A percentile compares a stretch with the other conserved stretches of the same genome.
Evolutionary conservation across 306 rosid genomes (phyloP).

Genomic region (Castanea sativa): DNA sequence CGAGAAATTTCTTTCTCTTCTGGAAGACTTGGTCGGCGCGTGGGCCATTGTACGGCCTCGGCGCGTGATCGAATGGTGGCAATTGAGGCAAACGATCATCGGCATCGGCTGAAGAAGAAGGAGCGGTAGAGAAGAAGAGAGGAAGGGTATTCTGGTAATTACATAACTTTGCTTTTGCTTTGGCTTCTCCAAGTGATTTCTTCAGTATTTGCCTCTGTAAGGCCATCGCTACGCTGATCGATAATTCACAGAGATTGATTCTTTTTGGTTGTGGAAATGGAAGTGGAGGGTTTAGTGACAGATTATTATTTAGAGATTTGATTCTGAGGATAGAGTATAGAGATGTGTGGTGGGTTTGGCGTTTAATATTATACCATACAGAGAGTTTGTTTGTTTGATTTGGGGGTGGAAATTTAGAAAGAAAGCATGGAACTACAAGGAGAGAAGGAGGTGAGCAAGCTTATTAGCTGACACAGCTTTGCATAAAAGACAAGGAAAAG

Average conservation of each 20-base stretch:
- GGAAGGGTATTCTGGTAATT: constrained; percentile 6
- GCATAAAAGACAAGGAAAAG: too few species aligned
- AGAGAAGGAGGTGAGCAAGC: too few species aligned
- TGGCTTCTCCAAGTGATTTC: constrained; percentile 34
- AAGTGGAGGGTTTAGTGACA: not conserved
- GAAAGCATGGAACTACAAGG: too few species aligned
- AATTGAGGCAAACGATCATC: constrained; percentile 35
- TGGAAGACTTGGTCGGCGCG: constrained; percentile 59
- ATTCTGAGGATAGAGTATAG: too few species aligned
- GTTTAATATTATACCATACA: too few species aligned
- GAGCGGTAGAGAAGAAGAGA: constrained; percentile 20
- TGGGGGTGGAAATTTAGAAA: too few species aligned
- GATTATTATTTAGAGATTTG: not conserved
- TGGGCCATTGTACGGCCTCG: constrained; percentile 67
- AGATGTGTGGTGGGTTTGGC: too few species aligned
- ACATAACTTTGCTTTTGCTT: not conserved
- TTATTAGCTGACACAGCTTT: too few species aligned
- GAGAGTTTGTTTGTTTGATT: too few species aligned
- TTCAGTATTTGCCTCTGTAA: constrained; percentile 44
- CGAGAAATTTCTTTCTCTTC: constrained; percentile 75
- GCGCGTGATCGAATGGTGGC: constrained; percentile 69
- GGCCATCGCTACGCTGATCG: constrained; percentile 48
- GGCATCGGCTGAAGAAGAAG: constrained; percentile 34
- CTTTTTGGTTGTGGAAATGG: not conserved
- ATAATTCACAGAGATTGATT: not conserved